Evolutionary conservation across 306 rosid genomes (phyloP).

Genomic region (Mimosa bimucronata): DNA sequence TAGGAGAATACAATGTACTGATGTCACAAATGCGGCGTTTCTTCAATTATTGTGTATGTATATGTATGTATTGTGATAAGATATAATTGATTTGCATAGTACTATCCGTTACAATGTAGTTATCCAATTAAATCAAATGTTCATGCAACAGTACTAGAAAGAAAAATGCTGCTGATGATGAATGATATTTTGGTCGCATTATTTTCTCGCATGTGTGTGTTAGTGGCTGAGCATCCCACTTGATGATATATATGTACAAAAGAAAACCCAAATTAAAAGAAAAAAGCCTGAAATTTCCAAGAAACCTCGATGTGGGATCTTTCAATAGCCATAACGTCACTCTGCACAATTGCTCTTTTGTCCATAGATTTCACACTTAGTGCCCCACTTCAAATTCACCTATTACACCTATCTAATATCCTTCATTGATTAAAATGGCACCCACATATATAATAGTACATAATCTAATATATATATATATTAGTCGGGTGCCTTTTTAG

Average conservation of each 20-base stretch:
- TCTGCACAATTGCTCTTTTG: conserved; percentile 42
- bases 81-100: background rate
- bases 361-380: conserved; percentile 43
- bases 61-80: background rate
- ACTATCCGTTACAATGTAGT: background rate
- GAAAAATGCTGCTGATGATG: conserved; percentile 2
- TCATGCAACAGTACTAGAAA: background rate
- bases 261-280: background rate
- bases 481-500: too few species aligned
- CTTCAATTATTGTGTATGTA: background rate
- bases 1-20: background rate
- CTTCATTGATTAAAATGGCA: conserved; percentile 47
- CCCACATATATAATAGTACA: conserved; percentile 13
- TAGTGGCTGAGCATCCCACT: conserved; percentile 47
- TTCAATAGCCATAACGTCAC: conserved; percentile 56
- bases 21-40: background rate
- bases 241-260: conserved; percentile 17
- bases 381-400: conserved; percentile 53
- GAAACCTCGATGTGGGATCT: conserved; percentile 39
- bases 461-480: background rate
- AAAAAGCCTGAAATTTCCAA: conserved; percentile 36
- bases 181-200: conserved; percentile 17
- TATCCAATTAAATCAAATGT: conserved; percentile 23
- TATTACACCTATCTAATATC: conserved; percentile 37
- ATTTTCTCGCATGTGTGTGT: conserved; percentile 8